Conservation (phyloP, 23 red algal species). For the Gracilaria gracilis region DNA sequence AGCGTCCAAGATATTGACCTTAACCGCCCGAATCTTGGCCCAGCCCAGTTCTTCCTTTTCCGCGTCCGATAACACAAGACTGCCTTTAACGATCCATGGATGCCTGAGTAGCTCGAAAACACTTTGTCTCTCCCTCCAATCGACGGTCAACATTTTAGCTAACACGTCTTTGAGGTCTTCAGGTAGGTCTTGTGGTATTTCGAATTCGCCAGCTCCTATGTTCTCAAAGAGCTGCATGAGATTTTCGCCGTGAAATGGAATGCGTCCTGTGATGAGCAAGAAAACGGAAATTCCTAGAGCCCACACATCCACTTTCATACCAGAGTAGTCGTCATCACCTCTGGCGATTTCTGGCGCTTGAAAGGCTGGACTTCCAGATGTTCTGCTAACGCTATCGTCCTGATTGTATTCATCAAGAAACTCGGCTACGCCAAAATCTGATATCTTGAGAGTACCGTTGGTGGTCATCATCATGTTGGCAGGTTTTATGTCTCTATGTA, state of each 20-base stretch:
- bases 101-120: constrained; percentile 71
- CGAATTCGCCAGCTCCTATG: constrained; percentile 80
- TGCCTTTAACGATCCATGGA: constrained; percentile 64
- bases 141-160: constrained; percentile 61
- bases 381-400: constrained; percentile 82
- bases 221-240: constrained; percentile 85
- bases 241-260: constrained; percentile 92
- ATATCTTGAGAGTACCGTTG: constrained; percentile 84
- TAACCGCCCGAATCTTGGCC: constrained; percentile 55
- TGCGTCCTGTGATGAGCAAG: constrained; percentile 81
- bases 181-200: constrained; percentile 66
- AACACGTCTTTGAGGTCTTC: constrained; percentile 77
- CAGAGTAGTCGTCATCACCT: constrained; percentile 86
- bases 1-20: constrained; percentile 68
- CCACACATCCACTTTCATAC: constrained; percentile 96
- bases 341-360: constrained; percentile 98
- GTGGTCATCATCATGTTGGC: constrained; percentile 94
- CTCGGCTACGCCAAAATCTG: constrained; percentile 99
- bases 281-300: constrained; percentile 93
- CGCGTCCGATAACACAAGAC: constrained; percentile 14
- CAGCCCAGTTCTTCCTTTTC: constrained; percentile 55
- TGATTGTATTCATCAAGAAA: constrained; percentile 91
- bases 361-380: constrained; percentile 95
- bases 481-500: constrained; percentile 99
- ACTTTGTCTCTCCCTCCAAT: constrained; percentile 56